Base-by-base conservation (phyloP, 805 yeast species). In the Kodamaea fukazawae region DNA sequence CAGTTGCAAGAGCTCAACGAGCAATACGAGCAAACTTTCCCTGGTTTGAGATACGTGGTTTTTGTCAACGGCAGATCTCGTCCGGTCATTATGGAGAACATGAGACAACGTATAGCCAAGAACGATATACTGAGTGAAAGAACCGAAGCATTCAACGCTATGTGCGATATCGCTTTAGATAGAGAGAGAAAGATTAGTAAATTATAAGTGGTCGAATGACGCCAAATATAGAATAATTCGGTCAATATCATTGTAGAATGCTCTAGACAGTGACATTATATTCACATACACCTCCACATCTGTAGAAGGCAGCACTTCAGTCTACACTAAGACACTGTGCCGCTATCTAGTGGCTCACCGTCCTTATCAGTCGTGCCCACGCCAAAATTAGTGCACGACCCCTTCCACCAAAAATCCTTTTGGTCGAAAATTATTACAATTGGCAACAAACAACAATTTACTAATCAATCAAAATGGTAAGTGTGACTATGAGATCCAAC, bases 81-180 rank as follows among this genome's bases (percentile, higher is more conserved):
- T 44, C 67, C 69, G 4, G 79, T 61, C 13, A 79, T 89, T 18
- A 82, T 87, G 48, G 34, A 37, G 29, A 42, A 48, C 32, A 57
- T 57, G 61, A 42, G 18, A 10, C 30, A 28, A 7, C 42, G 62
- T n/a, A 84, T 89, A 3, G 60, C 58, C 1, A 67, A 83, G 38
- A 65, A 65, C n/a, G 75, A 82, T 51, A 70, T 77, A 42, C 55
- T 49, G 5, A 38, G 47, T 23, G 97, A 90, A 58, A 73, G 78
- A 41, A 32, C 42, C 7, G 83, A 79, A 34, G 95, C 96, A 0
- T 76, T 87, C 49, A 69, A 80, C 47, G 96, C 95, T 16, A 87
- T 89, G 95, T 86, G 96, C 60, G 95, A 86, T 60, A 90, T 89
- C 41, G 96, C 96, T 0, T 50, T 73, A 17, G 96, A 88, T 62